A percentile compares a stretch with the other conserved stretches of the same genome.
Conservation (phyloP, 1,139 yeast genomes). For the Kluyveromyces marxianus region DNA sequence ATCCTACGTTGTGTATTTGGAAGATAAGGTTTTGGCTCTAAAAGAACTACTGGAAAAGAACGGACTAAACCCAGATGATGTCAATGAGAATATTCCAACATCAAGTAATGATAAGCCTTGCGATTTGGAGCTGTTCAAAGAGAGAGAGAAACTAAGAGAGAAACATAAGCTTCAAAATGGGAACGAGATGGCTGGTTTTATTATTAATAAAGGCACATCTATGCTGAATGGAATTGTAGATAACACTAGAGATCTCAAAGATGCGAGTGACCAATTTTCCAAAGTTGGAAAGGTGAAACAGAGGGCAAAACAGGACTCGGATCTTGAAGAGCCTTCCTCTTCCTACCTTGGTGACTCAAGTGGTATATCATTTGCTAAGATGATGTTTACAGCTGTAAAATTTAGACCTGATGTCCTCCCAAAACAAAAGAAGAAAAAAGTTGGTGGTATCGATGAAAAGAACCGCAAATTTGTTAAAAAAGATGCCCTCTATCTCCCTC, state of each 20-base stretch:
- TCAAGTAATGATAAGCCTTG: conserved; percentile 22
- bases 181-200: conserved; percentile 17
- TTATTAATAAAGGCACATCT: conserved; percentile 21
- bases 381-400: conserved; percentile 70
- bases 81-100: conserved; percentile 21
- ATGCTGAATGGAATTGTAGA: conserved; percentile 15
- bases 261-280: conserved; percentile 18
- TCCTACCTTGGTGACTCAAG: conserved; percentile 48
- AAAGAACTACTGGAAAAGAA: conserved; percentile 42
- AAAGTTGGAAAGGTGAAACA: conserved; percentile 20
- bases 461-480: conserved; percentile 4
- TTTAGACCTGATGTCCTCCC: conserved; percentile 36
- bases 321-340: conserved; percentile 27
- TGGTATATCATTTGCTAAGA: conserved; percentile 64
- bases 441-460: conserved; percentile 6
- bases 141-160: conserved; percentile 12
- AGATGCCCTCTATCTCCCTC: conserved; percentile 42
- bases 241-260: conserved; percentile 15
- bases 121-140: conserved; percentile 14
- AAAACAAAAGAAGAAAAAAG: conserved; percentile 18
- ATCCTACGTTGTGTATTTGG: conserved; percentile 68
- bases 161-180: conserved; percentile 16
- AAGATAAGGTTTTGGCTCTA: conserved; percentile 50
- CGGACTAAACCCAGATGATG: conserved; percentile 33
- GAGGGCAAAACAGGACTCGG: neutral